Percentiles rank a stretch among this genome's conserved stretches.
These are phyloP conservation scores for Klebsormidium nitens DNA, from an alignment of 139 green algal genomes.

Conservation along the genomic window DNA sequence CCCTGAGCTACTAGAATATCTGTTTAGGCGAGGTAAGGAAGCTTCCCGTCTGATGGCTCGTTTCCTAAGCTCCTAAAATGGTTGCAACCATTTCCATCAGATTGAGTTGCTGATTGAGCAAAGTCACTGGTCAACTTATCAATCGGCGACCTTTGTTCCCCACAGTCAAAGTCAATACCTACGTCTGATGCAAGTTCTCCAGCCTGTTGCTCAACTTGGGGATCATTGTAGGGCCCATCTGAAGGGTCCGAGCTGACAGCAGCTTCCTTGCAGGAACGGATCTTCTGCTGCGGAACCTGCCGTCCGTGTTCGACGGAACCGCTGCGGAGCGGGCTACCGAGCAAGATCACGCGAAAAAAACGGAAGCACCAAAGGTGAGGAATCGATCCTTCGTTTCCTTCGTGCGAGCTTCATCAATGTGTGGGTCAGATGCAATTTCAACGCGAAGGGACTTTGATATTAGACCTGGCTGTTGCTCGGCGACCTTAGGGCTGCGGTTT, in stretches of 20 bases:
- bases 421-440: conserved; percentile 1
- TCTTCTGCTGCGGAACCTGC: conserved; percentile 13
- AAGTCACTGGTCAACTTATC: not conserved
- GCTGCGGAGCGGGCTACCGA: not conserved
- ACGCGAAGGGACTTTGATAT: too few species aligned
- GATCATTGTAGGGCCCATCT: not conserved
- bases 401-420: not conserved
- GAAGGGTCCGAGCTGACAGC: not conserved
- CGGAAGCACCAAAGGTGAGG: conserved; percentile 12
- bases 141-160: not conserved
- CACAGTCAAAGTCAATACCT: not conserved
- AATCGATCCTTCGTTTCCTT: conserved; percentile 10
- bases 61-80: not conserved
- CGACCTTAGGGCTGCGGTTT: too few species aligned
- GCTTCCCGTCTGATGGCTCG: not conserved
- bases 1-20: conserved; percentile 67
- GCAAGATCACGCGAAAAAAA: conserved; percentile 16
- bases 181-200: too few species aligned
- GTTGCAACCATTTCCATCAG: not conserved
- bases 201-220: too few species aligned
- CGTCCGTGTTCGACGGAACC: not conserved
- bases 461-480: too few species aligned
- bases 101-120: not conserved
- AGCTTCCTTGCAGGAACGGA: not conserved
- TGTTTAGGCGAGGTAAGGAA: conserved; percentile 27